A percentile compares a stretch with the other conserved stretches of the same genome.
Evolutionary conservation across 371 early-diverging fungal genomes (phyloP).

Genomic region (Parasitella parasitica): DNA sequence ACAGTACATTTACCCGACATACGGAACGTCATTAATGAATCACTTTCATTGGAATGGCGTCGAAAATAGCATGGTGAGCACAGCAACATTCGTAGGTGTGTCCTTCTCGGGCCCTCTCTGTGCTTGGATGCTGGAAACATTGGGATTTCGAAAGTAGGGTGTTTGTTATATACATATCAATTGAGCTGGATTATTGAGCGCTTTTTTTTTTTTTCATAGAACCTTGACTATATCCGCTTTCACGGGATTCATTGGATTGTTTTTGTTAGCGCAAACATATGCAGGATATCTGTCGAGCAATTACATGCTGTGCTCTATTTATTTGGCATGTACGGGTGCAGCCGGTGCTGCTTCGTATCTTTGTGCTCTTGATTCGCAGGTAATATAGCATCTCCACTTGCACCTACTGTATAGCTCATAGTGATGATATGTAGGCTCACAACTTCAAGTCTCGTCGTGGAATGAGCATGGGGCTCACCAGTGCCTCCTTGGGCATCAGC

Average conservation of each 20-base stretch:
- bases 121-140: constrained; percentile 37
- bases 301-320: constrained; percentile 37
- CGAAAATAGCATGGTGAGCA: constrained; percentile 51
- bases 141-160: constrained; percentile 29
- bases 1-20: constrained; percentile 48
- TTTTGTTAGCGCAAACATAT: constrained; percentile 46
- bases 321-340: constrained; percentile 34
- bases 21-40: constrained; percentile 38
- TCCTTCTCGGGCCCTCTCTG: constrained; percentile 51
- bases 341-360: constrained; percentile 47
- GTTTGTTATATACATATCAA: background rate
- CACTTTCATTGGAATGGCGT: constrained; percentile 44
- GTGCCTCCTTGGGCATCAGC: constrained; percentile 42
- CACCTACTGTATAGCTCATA: background rate
- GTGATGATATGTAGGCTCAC: constrained; percentile 15
- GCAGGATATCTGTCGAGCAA: constrained; percentile 29
- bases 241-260: constrained; percentile 22
- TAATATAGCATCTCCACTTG: background rate
- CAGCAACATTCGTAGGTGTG: constrained; percentile 47
- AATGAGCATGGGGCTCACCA: constrained; percentile 48
- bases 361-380: constrained; percentile 48
- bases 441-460: constrained; percentile 45
- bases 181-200: background rate
- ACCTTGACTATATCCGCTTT: constrained; percentile 14
- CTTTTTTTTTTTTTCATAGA: background rate